Base-by-base conservation (phyloP, 306 rosid species). In the Vicia faba region DNA sequence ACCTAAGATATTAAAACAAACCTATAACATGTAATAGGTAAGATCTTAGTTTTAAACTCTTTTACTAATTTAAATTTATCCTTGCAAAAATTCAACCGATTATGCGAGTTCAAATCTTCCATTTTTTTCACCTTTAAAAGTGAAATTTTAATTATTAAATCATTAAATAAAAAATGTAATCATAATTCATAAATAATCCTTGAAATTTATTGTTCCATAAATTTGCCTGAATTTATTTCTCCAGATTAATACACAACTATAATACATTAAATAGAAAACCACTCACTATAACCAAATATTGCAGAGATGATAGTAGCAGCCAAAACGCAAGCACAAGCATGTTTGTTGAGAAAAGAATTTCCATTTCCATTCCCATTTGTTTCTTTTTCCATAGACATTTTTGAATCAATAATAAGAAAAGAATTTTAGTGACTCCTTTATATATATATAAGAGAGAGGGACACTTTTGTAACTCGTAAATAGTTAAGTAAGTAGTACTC, bases 251-350 rank as follows among this genome's bases (percentile, higher is more conserved):
- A 11, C 56, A 49, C 28, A 49, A 18, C 12, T 49, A 49, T 8
- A 3, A 18, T 8, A 49, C 3, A 16, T 16, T 7, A 49, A 14
- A 50, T 2, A 39, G 31, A 64, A 55, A 15, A 28, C 13, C 0
- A 54, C 67, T 11, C 4, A 82, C 77, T 59, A 13, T 79, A 75
- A 36, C 81, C 86, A 69, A 83, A 86, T 35, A 84, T 80, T 31
- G 75, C 70, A 26, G 96, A 85, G 54, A 86, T 73, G 45, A 86
- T 43, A n/a, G 91, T 73, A 63, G 82, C 89, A 59, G 83, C 76
- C 3, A 78, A 14, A 2, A 87, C 83, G 56, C 93, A 88, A 16
- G 75, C 77, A 23, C 79, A 81, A 8, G 97, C 87, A 79, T 77
- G 61, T 39, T 61, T 86, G 77, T 88, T 88, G 55, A 88, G 33